A percentile compares a stretch with the other conserved stretches of the same genome.
Evolutionary conservation across 148 eudicot genomes (phyloP).

Genomic region (Heliamphora exappendiculata): DNA sequence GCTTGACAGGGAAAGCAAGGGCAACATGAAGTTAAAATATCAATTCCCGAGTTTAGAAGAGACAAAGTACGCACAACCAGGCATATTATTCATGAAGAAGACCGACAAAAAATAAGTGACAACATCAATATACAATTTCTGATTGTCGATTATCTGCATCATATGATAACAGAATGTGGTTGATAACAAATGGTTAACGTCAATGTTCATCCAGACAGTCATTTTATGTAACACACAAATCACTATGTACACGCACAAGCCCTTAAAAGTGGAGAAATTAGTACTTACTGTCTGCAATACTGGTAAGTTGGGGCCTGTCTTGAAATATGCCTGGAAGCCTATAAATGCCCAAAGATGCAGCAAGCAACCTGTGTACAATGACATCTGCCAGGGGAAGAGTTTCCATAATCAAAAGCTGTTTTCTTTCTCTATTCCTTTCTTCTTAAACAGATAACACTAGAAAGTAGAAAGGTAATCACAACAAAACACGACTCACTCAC

Average conservation of each 20-base stretch:
- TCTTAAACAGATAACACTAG: neutral
- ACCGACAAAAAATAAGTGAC: neutral
- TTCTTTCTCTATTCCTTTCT: neutral
- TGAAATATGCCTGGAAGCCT: constrained; percentile 77
- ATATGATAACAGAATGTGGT: too few species aligned
- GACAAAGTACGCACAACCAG: neutral
- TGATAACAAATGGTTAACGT: too few species aligned
- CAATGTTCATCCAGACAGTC: too few species aligned
- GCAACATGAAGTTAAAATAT: neutral
- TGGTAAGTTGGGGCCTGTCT: constrained; percentile 76
- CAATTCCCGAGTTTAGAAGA: neutral
- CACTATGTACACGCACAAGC: too few species aligned
- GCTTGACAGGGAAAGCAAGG: neutral
- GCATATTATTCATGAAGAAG: neutral
- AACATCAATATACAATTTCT: too few species aligned
- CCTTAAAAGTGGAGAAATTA: neutral
- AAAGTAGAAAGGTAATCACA: neutral
- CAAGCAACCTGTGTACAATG: constrained; percentile 89
- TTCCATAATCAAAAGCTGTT: constrained; percentile 2
- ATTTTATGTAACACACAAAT: too few species aligned
- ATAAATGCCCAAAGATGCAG: constrained; percentile 81
- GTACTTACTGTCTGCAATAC: constrained; percentile 81
- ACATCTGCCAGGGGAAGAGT: constrained; percentile 51
- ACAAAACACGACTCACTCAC: constrained; percentile 23
- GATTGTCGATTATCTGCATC: too few species aligned